Evolutionary conservation across 2,329 filamentous ascomycete genomes (phyloP).

Genomic region (Didymella sp.): DNA sequence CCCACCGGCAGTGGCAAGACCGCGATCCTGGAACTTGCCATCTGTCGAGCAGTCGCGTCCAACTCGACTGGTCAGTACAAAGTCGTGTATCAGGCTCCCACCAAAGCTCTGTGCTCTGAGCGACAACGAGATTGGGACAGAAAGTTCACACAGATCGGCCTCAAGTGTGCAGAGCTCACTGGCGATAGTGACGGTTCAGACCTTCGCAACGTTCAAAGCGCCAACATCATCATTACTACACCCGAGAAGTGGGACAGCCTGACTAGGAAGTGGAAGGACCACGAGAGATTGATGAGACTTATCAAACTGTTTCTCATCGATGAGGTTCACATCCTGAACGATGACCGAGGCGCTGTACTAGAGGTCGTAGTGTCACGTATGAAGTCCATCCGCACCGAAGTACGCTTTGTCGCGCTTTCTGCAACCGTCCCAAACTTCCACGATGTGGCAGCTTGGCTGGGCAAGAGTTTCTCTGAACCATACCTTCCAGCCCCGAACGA

Average conservation of each 20-base stretch:
- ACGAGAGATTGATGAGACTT: conserved; percentile 74
- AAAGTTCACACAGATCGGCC: conserved; percentile 72
- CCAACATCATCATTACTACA: conserved; percentile 84
- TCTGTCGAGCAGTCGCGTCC: conserved; percentile 71
- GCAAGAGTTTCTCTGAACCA: conserved; percentile 66
- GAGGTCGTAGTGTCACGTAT: conserved; percentile 87
- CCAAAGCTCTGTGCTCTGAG: conserved; percentile 82
- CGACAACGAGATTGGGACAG: conserved; percentile 76
- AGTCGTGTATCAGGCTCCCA: conserved; percentile 84
- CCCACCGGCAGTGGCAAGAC: conserved; percentile 90
- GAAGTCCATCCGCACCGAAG: conserved; percentile 77
- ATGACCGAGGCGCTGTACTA: conserved; percentile 77
- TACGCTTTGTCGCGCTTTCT: conserved; percentile 81
- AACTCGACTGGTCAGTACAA: conserved; percentile 71
- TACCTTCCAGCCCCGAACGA: conserved; percentile 70
- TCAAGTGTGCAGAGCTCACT: conserved; percentile 78
- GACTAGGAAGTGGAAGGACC: conserved; percentile 85
- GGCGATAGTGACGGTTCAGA: conserved; percentile 77
- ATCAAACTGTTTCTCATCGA: conserved; percentile 85
- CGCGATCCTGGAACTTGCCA: conserved; percentile 78
- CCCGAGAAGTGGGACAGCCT: conserved; percentile 93
- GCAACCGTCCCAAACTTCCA: conserved; percentile 83
- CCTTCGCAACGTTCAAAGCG: conserved; percentile 71
- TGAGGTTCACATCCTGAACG: conserved; percentile 86
- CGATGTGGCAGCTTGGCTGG: conserved; percentile 82